Base-by-base conservation (phyloP, 2,329 filamentous ascomycete species). In the Microcyclospora pomicola region DNA sequence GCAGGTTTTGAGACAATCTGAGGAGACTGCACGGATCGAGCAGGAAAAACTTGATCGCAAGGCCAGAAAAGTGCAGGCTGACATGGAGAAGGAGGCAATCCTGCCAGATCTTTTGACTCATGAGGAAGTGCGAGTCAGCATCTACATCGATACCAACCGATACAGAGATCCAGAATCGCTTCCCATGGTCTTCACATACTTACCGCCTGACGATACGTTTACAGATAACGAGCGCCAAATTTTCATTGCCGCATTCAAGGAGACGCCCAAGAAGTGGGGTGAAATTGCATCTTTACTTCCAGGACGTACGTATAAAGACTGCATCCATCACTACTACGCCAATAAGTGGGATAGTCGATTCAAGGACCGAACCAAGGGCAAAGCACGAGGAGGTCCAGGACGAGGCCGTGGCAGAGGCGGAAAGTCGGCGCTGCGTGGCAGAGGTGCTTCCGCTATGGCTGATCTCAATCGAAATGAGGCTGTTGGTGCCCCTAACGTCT, bases 301-400 rank as follows among this genome's bases (percentile, higher is more conserved):
- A 1, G 68, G 71, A 24, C 75, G 82, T 15, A 77, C 82, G 50
- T 86, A 84, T 59, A 79, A 80, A 46, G 74, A 82, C 34, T 85
- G 80, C 58, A 91, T 91, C 49, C 80, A 85, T 54, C 85, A 87
- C 58, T 91, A 91, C 60, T 91, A 91, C 58, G 69, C 82, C 44
- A 82, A 80, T 54, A 91, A 76, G 62, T 80, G 80, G 61, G 70
- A 77, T 34, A 72, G 77, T 31, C 78, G 82, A 44, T 77, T 87
- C 43, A 85, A 87, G 56, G 80, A 83, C 53, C 67, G 80, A 24
- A 78, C 74, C 58, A 75, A 54, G 40, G 59, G 55, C 47, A 47
- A 57, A 35, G 52, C 61, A 49, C 39, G 53, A 44, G 41, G 55
- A 38, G 45, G 49, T 10, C 42, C 52, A 37, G 51, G 50, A 36